Conservation (phyloP, 1,284 basidiomycete species). For the Rhodofomes roseus region DNA sequence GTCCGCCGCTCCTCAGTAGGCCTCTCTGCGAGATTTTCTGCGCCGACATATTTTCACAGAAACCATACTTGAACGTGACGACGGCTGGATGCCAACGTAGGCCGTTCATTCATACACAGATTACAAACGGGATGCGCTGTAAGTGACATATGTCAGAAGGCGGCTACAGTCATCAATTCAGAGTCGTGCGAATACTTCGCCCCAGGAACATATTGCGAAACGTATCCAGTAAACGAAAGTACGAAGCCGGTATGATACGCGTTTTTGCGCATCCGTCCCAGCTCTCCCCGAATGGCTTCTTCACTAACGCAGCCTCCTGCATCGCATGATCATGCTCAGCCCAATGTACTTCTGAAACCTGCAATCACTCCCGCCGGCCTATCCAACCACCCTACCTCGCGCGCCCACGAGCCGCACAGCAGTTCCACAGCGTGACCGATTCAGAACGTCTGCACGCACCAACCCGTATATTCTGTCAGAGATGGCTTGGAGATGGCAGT, state of each 20-base stretch:
- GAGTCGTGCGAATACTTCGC: too few relatives aligned
- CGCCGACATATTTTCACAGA: too few relatives aligned
- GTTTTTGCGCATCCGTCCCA: constrained; percentile 4
- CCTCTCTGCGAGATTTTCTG: too few relatives aligned
- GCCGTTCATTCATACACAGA: too few relatives aligned
- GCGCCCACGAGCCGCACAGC: constrained; percentile 1
- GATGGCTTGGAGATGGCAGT: too few relatives aligned
- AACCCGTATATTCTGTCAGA: neutral
- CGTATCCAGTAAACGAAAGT: neutral
- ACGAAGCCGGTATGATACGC: neutral
- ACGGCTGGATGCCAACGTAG: too few relatives aligned
- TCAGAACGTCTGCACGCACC: neutral
- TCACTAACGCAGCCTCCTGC: constrained; percentile 1
- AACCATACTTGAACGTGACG: too few relatives aligned
- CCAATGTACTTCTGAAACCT: neutral
- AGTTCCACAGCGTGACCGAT: neutral
- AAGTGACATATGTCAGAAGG: too few relatives aligned
- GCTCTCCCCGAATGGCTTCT: constrained; percentile 1
- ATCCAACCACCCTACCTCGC: neutral
- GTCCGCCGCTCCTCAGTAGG: too few relatives aligned
- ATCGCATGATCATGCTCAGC: neutral
- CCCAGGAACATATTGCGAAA: too few relatives aligned
- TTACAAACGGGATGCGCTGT: too few relatives aligned
- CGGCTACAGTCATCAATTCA: too few relatives aligned
- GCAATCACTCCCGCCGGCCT: neutral